Evolutionary conservation across 2,329 filamentous ascomycete species (phyloP), one percentile per base, ranked within the genome.

Genomic region (Thermoascus crustaceus): DNA sequence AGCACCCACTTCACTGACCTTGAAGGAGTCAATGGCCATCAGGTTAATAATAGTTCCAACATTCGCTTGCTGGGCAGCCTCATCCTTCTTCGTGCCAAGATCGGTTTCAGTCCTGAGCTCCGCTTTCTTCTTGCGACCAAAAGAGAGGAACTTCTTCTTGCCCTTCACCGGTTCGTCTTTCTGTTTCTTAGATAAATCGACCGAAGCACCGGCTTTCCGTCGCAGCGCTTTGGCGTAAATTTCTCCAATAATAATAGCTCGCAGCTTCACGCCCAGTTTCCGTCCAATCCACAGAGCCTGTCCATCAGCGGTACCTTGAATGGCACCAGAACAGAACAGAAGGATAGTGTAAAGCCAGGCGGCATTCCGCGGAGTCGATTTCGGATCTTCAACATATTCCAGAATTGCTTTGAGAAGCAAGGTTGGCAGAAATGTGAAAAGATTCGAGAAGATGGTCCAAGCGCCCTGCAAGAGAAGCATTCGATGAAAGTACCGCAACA

Each of bases 11-110:
- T 98, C 91, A 43, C 85, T 84, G 37, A 98, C 86, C 66, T 98
- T 98, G 76, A 96, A 96, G 31, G 89, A 95, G 67, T 98, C 93
- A 25, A 98, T 93, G 7, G 91, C 93, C 91, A 98, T 98, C 46
- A 98, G 71, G 60, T 96, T 98, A 68, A 98, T 98, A 53, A 98
- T 95, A n/a, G 91, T 94, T 43, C 93, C 91, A 33, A 93, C 73
- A 42, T 91, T 95, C 24, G 87, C 89, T 64, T 94, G 86, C 39
- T 82, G 75, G 42, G 86, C 80, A 11, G 42, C 38, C n/a, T 54
- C 52, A 21, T 49, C 51, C 17, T 47, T 44, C 32, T 40, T 45
- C 3, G 33, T n/a, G n/a, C n/a, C 31, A 4, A 32, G 19, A 11
- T 49, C 44, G 4, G 39, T 38, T 18, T 50, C 46, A 4, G 42